Conservation (phyloP, 306 rosid species). For the Casuarina equisetifolia region DNA sequence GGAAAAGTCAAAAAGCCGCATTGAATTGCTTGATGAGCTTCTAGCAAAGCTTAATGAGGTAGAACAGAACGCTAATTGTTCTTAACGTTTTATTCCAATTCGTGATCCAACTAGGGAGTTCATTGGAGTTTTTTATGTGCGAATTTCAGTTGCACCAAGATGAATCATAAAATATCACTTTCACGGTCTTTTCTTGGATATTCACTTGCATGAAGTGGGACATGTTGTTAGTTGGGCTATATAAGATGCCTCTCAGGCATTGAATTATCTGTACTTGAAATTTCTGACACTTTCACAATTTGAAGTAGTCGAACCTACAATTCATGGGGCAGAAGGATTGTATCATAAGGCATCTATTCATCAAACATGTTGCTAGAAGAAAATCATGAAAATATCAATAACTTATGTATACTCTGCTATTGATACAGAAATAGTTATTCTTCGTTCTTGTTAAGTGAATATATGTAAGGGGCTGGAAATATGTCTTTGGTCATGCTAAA, state of each 20-base stretch:
- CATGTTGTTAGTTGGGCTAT: not conserved
- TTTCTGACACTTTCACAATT: not conserved
- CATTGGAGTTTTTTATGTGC: not conserved
- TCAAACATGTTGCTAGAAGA: not conserved
- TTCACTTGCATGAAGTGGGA: not conserved
- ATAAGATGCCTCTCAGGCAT: not conserved
- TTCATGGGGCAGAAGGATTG: not conserved
- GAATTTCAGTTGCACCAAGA: not conserved
- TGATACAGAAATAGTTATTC: not conserved
- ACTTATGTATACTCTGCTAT: not conserved
- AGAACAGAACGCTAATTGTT: conserved; percentile 18
- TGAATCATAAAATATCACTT: not conserved
- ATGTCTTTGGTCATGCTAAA: not conserved
- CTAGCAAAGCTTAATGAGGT: conserved; percentile 78
- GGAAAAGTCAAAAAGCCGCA: conserved; percentile 77
- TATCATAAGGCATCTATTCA: not conserved
- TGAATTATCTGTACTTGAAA: not conserved
- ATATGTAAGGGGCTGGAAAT: not conserved
- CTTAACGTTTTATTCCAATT: not conserved
- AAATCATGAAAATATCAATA: not conserved
- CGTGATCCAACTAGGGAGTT: not conserved
- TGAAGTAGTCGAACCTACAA: not conserved
- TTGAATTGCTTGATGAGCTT: conserved; percentile 78
- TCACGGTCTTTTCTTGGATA: not conserved
- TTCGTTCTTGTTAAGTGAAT: not conserved